Evolutionary conservation across 169 alveolate genomes (phyloP), one percentile per base, ranked within the genome.

Genomic region (Plasmodium knowlesi): DNA sequence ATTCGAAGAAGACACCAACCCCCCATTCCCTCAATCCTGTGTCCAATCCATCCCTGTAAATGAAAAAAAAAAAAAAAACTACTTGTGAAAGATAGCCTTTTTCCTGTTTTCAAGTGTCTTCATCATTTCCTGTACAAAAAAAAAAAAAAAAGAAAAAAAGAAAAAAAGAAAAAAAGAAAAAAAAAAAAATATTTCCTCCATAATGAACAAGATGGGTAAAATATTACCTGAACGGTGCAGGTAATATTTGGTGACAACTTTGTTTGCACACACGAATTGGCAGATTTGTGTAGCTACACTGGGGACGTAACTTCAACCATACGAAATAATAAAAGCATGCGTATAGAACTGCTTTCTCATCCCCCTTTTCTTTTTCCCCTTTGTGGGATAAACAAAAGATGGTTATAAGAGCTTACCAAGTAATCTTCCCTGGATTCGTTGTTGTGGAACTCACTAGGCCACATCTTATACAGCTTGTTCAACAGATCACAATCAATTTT

Each of bases 51-150:
- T 84, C 79, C 46, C 50, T 84, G 19, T 57, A 19, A 22, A 22
- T 25, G 25, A 43, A 8, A n/a, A 34, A 46, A 32, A 19, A 81
- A 22, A 46, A 32, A 19, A 82, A 3, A 39, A 22, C 72, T 78
- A 88, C 32, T 34, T 39, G 50, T 88, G 34, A 37, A 88, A 88
- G 71, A 61, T 54, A 39, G 70, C 82, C 72, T 88, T 88, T 57
- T 88, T 80, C 70, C 88, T 74, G 28, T 88, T 88, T 79, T 88
- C 80, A 4, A 88, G 82, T 41, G 80, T 88, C 70, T 88, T 78
- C 82, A 88, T 78, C 53, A 88, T 53, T 88, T 88, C 93, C 93
- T 88, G 88, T 53, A 79, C 61, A 50, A 19, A 46, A 19, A 54
- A 76, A 74, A 83, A 83, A 61, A 83, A 39, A 70, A n/a, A 83